These are phyloP conservation scores for Arthrobotrys sphaeroides DNA, from an alignment of 2,329 filamentous ascomycete species.

Conservation along the genomic window DNA sequence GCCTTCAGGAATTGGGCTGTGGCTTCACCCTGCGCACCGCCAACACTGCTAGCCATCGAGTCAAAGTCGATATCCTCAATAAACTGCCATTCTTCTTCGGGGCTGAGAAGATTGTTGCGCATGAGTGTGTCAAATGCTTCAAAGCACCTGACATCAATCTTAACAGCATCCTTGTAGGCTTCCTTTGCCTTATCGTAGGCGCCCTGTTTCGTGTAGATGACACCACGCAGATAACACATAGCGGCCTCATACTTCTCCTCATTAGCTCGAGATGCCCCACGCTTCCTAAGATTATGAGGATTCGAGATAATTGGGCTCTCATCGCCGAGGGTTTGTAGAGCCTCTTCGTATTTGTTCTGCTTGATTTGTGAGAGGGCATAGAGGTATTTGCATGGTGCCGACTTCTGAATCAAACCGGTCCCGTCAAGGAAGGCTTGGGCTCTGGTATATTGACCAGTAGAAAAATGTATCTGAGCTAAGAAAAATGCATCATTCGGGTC, in stretches of 20 bases:
- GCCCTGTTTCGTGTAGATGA: slow-evolving; percentile 97
- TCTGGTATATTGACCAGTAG: slow-evolving; percentile 91
- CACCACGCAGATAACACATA: slow-evolving; percentile 94
- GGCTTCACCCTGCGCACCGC: slow-evolving; percentile 69
- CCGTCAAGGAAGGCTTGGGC: slow-evolving; percentile 85
- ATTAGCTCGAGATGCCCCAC: slow-evolving; percentile 65
- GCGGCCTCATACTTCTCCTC: slow-evolving; percentile 90
- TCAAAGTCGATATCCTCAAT: slow-evolving; percentile 91
- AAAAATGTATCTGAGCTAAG: slow-evolving; percentile 98
- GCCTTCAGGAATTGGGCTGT: slow-evolving; percentile 93
- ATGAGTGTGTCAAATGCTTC: slow-evolving; percentile 98
- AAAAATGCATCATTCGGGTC: slow-evolving; percentile 95
- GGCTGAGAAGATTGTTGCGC: slow-evolving; percentile 90
- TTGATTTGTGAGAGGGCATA: slow-evolving; percentile 94
- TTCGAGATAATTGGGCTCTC: slow-evolving; percentile 87
- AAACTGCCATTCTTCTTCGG: slow-evolving; percentile 89
- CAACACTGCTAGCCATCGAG: slow-evolving; percentile 71
- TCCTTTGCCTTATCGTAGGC: slow-evolving; percentile 96
- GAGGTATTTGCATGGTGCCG: slow-evolving; percentile 88
- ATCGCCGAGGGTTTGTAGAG: slow-evolving; percentile 84
- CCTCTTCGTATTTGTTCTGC: slow-evolving; percentile 88
- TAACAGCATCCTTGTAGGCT: slow-evolving; percentile 96
- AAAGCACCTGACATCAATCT: slow-evolving; percentile 97
- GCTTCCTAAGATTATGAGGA: slow-evolving; percentile 69
- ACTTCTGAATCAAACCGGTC: slow-evolving; percentile 81